phyloP scores from a whole-genome alignment of 345 rosid species.

The Citrus hindsii region DNA sequence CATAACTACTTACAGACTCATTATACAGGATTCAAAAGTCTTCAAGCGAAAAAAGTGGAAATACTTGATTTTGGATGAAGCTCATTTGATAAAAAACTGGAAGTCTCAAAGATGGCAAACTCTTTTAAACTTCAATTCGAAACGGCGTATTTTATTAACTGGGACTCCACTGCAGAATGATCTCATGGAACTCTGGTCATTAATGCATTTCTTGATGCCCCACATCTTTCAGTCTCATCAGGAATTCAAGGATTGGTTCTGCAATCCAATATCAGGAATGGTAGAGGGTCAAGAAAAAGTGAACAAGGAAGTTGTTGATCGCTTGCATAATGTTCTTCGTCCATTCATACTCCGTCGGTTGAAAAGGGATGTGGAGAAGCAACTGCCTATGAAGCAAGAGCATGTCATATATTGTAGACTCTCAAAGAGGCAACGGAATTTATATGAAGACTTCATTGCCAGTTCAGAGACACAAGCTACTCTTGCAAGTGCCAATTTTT shows the following conservation, averaged over 20 bases:
- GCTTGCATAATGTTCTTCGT: constrained; percentile 98
- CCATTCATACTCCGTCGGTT: constrained; percentile 94
- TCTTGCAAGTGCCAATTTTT: constrained; percentile 86
- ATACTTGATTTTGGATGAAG: constrained; percentile 97
- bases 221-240: constrained; percentile 99
- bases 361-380: constrained; percentile 99
- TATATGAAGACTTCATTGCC: constrained; percentile 98
- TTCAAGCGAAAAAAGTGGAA: constrained; percentile 99
- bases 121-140: constrained; percentile 94
- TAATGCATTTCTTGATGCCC: constrained; percentile 99
- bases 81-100: constrained; percentile 99
- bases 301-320: constrained; percentile 96
- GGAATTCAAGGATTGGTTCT: constrained; percentile 99
- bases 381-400: constrained; percentile 88
- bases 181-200: constrained; percentile 99
- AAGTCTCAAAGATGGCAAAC: constrained; percentile 99
- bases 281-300: constrained; percentile 98
- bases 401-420: constrained; percentile 93
- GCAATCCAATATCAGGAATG: constrained; percentile 99
- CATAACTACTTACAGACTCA: constrained; percentile 95
- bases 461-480: constrained; percentile 99
- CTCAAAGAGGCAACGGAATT: constrained; percentile 94
- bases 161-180: constrained; percentile 99
- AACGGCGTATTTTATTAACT: constrained; percentile 88
- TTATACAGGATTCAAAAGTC: constrained; percentile 92